phyloP scores from a whole-genome alignment of 192 early-diverging fungal species.

The Obelidium mucronatum region DNA sequence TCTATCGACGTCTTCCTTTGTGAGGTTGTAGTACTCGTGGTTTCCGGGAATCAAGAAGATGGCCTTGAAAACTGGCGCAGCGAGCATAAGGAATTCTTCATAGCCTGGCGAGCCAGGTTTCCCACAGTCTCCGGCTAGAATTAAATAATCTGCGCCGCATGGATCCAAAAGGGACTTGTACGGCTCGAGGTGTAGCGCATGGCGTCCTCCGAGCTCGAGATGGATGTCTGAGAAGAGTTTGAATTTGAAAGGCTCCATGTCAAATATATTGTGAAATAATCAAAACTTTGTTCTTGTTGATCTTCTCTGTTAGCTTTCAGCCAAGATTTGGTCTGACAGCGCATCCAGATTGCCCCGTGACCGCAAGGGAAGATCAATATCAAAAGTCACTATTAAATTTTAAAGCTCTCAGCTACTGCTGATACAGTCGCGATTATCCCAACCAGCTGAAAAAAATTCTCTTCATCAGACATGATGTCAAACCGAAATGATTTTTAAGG shows the following conservation, averaged over 20 bases:
- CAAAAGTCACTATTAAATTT: too few relatives aligned
- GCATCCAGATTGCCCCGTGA: too few relatives aligned
- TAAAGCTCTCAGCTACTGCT: too few relatives aligned
- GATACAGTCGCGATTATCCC: too few relatives aligned
- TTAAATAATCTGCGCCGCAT: not conserved
- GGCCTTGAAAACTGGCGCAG: not conserved
- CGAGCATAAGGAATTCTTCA: not conserved
- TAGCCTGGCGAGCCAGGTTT: not conserved
- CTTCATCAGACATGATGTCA: too few relatives aligned
- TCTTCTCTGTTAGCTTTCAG: too few relatives aligned
- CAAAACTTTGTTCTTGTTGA: too few relatives aligned
- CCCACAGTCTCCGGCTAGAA: not conserved
- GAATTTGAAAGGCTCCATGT: not conserved
- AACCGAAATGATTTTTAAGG: too few relatives aligned
- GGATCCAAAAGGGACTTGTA: not conserved
- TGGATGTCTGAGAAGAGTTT: not conserved
- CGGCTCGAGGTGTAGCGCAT: not conserved
- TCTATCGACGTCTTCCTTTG: not conserved
- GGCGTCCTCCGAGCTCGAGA: not conserved
- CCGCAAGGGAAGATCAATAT: too few relatives aligned
- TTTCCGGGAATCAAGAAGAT: not conserved
- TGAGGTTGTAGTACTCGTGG: not conserved
- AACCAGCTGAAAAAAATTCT: too few relatives aligned
- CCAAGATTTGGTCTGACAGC: too few relatives aligned
- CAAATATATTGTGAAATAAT: too few relatives aligned